Conservation (phyloP, 306 rosid genomes). For the Inga leiocalycina region DNA sequence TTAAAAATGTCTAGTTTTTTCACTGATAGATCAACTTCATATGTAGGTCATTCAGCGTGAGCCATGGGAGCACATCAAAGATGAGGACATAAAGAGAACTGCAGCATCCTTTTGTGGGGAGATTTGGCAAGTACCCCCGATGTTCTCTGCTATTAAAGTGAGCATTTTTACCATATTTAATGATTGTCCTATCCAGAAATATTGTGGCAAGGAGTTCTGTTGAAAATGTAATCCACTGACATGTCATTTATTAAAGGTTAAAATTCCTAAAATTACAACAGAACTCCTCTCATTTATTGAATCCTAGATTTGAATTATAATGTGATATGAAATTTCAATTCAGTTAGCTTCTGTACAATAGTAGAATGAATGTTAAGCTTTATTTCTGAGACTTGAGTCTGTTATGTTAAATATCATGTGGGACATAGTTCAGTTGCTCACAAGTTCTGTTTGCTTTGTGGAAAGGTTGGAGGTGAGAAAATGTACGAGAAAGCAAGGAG, state of each 20-base stretch:
- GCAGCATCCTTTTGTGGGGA: constrained; percentile 82
- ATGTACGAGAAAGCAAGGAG: constrained; percentile 97
- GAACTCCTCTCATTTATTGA: no score
- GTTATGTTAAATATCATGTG: constrained; percentile 16
- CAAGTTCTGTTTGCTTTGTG: constrained; percentile 33
- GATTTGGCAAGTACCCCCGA: constrained; percentile 99
- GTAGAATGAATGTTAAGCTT: constrained; percentile 3
- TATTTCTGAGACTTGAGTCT: background rate
- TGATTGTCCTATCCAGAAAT: background rate
- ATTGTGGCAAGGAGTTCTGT: background rate
- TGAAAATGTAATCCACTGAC: background rate
- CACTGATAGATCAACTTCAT: constrained; percentile 34
- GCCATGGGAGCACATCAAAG: constrained; percentile 98
- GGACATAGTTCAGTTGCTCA: constrained; percentile 32
- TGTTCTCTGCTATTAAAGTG: constrained; percentile 99
- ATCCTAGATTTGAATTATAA: background rate
- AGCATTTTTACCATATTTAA: constrained; percentile 33
- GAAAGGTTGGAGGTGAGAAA: constrained; percentile 93
- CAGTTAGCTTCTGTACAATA: constrained; percentile 13
- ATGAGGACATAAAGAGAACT: constrained; percentile 74
- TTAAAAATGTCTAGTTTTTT: constrained; percentile 24
- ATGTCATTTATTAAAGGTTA: no score
- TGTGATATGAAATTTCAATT: background rate
- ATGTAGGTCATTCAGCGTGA: constrained; percentile 96
- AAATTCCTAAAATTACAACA: background rate